Evolutionary conservation across 495 filamentous ascomycete genomes (phyloP).

Genomic region (Penicillium malachiteum): DNA sequence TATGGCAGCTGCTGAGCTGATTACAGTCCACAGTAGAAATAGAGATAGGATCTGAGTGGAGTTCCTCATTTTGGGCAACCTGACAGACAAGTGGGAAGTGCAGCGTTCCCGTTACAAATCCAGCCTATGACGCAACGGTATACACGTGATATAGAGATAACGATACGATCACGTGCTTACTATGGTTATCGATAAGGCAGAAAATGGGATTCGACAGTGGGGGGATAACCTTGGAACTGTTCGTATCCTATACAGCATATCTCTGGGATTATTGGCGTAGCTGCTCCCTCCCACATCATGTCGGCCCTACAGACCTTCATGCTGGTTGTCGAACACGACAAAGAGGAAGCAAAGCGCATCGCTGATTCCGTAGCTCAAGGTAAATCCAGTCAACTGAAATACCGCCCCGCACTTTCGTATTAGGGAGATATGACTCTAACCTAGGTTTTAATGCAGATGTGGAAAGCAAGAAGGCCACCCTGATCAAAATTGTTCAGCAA

Average conservation of each 20-base stretch:
- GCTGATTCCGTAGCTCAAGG: conserved; percentile 59
- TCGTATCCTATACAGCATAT: conserved; percentile 1
- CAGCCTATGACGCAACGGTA: conserved; percentile 23
- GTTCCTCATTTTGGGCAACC: conserved; percentile 19
- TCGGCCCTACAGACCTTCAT: conserved; percentile 65
- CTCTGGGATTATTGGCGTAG: conserved; percentile 15
- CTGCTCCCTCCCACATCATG: conserved; percentile 37
- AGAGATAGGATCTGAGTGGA: conserved; percentile 11
- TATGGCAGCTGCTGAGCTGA: conserved; percentile 12
- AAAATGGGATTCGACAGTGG: conserved; percentile 20
- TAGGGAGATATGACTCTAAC: conserved; percentile 14
- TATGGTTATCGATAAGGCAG: conserved; percentile 28
- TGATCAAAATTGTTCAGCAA: conserved; percentile 66
- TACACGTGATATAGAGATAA: conserved; percentile 22
- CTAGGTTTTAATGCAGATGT: conserved; percentile 45
- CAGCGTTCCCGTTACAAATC: background rate
- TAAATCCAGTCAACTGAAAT: conserved; percentile 21
- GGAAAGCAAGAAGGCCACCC: conserved; percentile 58
- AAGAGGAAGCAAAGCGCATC: conserved; percentile 57
- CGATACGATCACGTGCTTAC: conserved; percentile 17
- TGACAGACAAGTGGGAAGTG: conserved; percentile 9
- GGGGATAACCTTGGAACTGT: conserved; percentile 8
- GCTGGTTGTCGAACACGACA: conserved; percentile 62
- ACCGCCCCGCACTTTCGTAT: conserved; percentile 20
- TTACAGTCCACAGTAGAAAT: conserved; percentile 12